Evolutionary conservation across 75 land plant species (phyloP), one percentile per base, ranked within the genome.

Genomic region (Larix kaempferi): DNA sequence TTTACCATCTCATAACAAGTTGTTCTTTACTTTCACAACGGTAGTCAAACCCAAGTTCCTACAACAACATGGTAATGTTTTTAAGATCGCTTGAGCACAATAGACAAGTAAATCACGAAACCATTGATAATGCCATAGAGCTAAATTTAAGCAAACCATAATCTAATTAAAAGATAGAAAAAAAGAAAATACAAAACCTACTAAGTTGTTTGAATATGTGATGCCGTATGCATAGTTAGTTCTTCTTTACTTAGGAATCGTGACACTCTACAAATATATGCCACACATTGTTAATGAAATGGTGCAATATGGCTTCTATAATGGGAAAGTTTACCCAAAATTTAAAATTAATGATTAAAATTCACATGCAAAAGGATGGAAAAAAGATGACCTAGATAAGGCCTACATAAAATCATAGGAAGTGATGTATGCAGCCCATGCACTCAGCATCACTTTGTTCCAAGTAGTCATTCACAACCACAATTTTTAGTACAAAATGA

Each of bases 391-490:
- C 98, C 89, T 95, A 90, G 57, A 98, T 89, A 59, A 98, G 91
- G 17, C 99, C 99, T 12, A 98, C 99, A 66, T 98, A 95, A 80
- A 98, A 92, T 69, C 99, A 98, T 44, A 98, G 76, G 78, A 98
- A 95, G 35, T 93, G 95, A 87, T 98, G 95, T 73, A 98, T 86
- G 66, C 90, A 89, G 0, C 99, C 99, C 99, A 98, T 98, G 98
- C 99, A 98, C 57, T 98, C 99, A 78, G 98, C 98, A 87, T 98
- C 99, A 55, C 99, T 92, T 81, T 95, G 95, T 62, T 98, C 99
- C 71, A 98, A 80, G 82, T 98, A 98, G 78, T 98, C 99, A 82
- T 98, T 98, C 16, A 98, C 99, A 35, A 98, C 95, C 22, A 98
- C 94, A 52, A 98, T 98, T 95, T 54, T 23, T 54, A 29, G 44